Base-by-base conservation (phyloP, 495 filamentous ascomycete genomes). In the Neurospora tetraspora region DNA sequence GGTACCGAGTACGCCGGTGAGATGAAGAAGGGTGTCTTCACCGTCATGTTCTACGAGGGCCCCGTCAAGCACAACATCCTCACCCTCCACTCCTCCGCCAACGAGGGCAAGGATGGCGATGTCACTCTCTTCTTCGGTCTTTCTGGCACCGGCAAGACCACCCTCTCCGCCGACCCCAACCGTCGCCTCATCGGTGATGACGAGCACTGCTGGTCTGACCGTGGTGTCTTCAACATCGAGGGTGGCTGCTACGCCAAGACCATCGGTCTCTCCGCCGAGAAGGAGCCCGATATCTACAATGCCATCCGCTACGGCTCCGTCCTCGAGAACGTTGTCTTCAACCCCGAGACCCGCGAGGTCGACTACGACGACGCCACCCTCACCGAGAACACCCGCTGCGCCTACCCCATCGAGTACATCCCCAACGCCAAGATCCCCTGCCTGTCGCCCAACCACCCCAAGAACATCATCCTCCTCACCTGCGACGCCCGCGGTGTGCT, bases 21-120 rank as follows among this genome's bases (percentile, higher is more conserved):
- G 89, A 99, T 99, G 96, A 99, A 98, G 90, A 98, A 98, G 90
- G 96, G 96, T 81, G 88, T 99, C 84, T 98, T 99, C 89, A 99
- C 96, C 70, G 93, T 99, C 73, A 88, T 99, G 77, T 99, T 98
- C 88, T 99, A 98, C 87, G 96, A 99, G 87, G 98, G 98, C 92
- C 96, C 96, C 71, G 91, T 99, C 74, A 98, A 97, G 89, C 96
- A 99, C 89, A 97, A 98, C 83, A 94, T 99, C 75, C 87, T 99
- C 69, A 99, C 96, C 69, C 90, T 99, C 70, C 96, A 97, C 89
- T 97, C 94, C 23, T 97, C 94, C 31, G 94, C 94, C 91, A 97
- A 97, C 84, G 89, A 97, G 87, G 94, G 94, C 81, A 85, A 90
- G 85, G 83, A 93, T 73, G 94, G 94, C 73, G 94, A 97, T 80